phyloP scores from a whole-genome alignment of 2,329 filamentous ascomycete genomes.

The Epichloe uncinata region DNA sequence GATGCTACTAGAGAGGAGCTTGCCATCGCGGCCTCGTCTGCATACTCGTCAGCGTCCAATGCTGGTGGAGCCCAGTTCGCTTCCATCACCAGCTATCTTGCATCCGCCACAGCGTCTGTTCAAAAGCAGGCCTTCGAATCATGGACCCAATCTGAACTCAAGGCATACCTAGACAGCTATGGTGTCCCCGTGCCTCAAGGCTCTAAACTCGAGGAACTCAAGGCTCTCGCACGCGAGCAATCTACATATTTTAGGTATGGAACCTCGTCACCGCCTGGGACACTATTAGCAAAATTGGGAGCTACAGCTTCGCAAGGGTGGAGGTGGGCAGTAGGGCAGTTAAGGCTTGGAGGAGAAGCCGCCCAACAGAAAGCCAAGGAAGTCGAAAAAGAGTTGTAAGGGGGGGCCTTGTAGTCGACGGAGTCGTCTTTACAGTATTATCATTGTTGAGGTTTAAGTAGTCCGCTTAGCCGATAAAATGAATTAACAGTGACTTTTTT shows the following conservation, averaged over 20 bases:
- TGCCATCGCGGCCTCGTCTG: conserved; percentile 47
- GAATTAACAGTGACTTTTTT: too few species aligned
- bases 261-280: conserved; percentile 50
- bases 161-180: conserved; percentile 68
- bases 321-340: conserved; percentile 38
- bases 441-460: too few species aligned
- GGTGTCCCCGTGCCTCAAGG: conserved; percentile 56
- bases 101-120: conserved; percentile 48
- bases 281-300: conserved; percentile 50
- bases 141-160: conserved; percentile 62
- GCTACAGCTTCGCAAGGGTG: conserved; percentile 33
- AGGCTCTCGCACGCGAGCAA: conserved; percentile 58
- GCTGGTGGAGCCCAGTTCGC: conserved; percentile 46
- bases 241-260: conserved; percentile 67
- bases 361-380: conserved; percentile 34
- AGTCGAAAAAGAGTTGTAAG: conserved; percentile 11
- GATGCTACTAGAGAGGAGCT: conserved; percentile 62
- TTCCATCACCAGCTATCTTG: conserved; percentile 57
- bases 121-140: conserved; percentile 57
- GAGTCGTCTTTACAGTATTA: background rate
- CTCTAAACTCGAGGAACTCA: conserved; percentile 54
- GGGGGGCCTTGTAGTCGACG: background rate
- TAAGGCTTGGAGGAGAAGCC: conserved; percentile 33
- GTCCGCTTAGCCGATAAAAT: too few species aligned
- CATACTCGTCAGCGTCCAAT: conserved; percentile 45